These are phyloP conservation scores for Penicillium dipodomyicola DNA, from an alignment of 495 filamentous ascomycete genomes.

Conservation along the genomic window DNA sequence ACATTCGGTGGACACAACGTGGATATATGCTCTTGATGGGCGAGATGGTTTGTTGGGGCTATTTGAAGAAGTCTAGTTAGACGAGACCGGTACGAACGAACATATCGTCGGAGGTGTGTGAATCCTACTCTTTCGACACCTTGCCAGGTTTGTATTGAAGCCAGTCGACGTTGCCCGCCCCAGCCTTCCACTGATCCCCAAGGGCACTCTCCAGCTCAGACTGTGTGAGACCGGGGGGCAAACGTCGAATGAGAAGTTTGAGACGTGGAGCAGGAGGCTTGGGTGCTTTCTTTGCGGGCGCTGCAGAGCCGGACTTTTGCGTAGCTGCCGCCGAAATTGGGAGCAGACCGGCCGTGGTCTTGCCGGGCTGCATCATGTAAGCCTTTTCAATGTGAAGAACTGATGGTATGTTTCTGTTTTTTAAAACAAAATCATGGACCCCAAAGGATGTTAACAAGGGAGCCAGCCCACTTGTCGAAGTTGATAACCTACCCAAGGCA, in stretches of 20 bases:
- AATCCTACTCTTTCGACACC: constrained; percentile 74
- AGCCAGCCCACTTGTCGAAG: not conserved
- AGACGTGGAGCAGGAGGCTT: constrained; percentile 64
- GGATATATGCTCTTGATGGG: constrained; percentile 76
- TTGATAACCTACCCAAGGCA: not conserved
- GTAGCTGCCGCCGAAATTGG: constrained; percentile 56
- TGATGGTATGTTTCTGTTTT: not conserved
- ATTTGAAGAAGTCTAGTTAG: constrained; percentile 5
- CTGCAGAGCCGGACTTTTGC: constrained; percentile 53
- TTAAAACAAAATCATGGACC: not conserved
- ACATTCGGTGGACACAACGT: constrained; percentile 60
- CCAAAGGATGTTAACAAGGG: not conserved
- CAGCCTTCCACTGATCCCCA: constrained; percentile 79
- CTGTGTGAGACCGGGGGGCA: constrained; percentile 83
- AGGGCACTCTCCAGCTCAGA: constrained; percentile 69
- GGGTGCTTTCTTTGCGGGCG: constrained; percentile 40
- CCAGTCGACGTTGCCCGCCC: constrained; percentile 82
- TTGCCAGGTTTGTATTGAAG: constrained; percentile 75
- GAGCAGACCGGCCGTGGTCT: constrained; percentile 55
- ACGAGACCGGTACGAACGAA: constrained; percentile 15
- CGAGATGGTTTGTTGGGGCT: constrained; percentile 75
- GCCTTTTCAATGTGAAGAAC: not conserved
- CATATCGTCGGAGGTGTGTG: constrained; percentile 3
- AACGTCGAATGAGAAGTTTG: constrained; percentile 80
- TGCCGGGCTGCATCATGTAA: constrained; percentile 41